These are phyloP conservation scores for Prunus persica DNA, from an alignment of 306 rosid species.

Conservation along the genomic window DNA sequence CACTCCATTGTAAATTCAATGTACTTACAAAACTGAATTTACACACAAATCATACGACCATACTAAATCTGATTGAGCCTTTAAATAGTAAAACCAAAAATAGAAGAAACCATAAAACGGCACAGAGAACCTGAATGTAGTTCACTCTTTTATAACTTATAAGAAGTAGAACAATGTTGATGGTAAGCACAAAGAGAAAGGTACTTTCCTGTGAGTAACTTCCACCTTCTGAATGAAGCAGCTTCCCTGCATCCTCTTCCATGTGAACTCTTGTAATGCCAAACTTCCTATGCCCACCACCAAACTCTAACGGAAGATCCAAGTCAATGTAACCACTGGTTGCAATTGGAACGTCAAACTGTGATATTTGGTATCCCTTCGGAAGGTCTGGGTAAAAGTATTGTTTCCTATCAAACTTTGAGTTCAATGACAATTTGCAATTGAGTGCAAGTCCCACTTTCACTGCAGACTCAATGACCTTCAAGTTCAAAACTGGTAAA, in stretches of 20 bases:
- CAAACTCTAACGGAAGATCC: constrained; percentile 82
- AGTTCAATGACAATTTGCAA: constrained; percentile 69
- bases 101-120: not conserved
- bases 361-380: constrained; percentile 95
- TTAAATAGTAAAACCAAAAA: not conserved
- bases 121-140: not conserved
- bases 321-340: constrained; percentile 67
- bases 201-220: constrained; percentile 65
- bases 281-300: constrained; percentile 86
- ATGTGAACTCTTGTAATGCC: constrained; percentile 98
- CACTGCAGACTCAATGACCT: constrained; percentile 70
- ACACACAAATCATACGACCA: not conserved
- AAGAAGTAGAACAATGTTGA: constrained; percentile 1
- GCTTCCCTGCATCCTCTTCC: constrained; percentile 99
- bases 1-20: not conserved
- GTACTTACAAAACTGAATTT: not conserved
- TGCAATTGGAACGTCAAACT: constrained; percentile 91
- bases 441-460: constrained; percentile 85
- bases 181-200: constrained; percentile 7
- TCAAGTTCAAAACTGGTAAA: constrained; percentile 78
- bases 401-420: constrained; percentile 95
- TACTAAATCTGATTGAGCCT: not conserved
- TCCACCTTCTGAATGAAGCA: constrained; percentile 79
- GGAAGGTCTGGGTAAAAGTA: constrained; percentile 96
- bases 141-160: not conserved